phyloP scores from a whole-genome alignment of 345 rosid species.

The Balakata baccata region DNA sequence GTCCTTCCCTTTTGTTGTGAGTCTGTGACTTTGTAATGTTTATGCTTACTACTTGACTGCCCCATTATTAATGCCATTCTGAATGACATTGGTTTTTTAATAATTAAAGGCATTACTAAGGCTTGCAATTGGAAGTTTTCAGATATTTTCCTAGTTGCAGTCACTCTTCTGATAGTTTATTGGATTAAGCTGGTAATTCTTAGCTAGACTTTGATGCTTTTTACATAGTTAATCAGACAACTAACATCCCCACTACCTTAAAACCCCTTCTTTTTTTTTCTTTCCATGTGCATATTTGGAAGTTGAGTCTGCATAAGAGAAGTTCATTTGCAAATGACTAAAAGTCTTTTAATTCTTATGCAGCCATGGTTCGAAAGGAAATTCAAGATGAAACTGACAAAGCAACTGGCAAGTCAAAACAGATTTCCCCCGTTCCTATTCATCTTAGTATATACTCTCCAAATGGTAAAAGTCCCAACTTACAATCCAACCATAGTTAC shows the following conservation, averaged over 20 bases:
- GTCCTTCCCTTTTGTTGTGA: background rate
- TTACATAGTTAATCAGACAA: background rate
- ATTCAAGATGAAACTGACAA: conserved; percentile 68
- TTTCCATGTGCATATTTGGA: background rate
- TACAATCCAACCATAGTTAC: background rate
- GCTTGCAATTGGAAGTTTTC: background rate
- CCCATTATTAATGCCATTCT: background rate
- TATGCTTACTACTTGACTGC: background rate
- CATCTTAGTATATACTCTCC: conserved; percentile 63
- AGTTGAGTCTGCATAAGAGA: background rate
- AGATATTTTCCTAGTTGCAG: background rate
- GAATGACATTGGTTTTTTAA: background rate
- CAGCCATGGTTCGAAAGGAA: conserved; percentile 58
- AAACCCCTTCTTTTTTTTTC: background rate
- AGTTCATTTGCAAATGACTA: conserved; percentile 2
- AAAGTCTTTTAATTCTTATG: conserved; percentile 15
- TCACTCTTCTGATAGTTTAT: background rate
- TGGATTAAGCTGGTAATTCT: too few species aligned
- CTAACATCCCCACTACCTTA: background rate
- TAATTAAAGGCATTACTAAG: too few species aligned
- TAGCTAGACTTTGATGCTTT: background rate
- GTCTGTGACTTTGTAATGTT: background rate
- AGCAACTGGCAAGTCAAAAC: conserved; percentile 54
- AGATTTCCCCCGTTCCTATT: conserved; percentile 59
- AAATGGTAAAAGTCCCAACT: conserved; percentile 35